A percentile compares a stretch with the other conserved stretches of the same genome.
phyloP scores from a whole-genome alignment of 2,329 filamentous ascomycete species.

The Aspergillus luchuensis region DNA sequence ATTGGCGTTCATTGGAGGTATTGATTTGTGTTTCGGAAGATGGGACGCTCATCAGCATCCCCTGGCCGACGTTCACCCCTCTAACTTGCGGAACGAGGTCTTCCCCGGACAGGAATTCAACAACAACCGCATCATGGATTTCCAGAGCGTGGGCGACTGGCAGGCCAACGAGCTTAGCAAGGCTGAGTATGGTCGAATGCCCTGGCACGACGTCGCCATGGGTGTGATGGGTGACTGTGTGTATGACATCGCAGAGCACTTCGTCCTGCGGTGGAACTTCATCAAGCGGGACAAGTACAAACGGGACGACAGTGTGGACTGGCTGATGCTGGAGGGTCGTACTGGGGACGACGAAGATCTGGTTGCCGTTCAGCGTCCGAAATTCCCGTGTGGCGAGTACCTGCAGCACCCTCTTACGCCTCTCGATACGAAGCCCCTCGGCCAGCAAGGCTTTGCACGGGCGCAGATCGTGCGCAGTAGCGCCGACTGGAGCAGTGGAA shows the following conservation, averaged over 20 bases:
- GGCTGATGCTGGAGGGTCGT: constrained; percentile 77
- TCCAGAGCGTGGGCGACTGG: constrained; percentile 88
- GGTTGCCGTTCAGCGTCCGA: constrained; percentile 82
- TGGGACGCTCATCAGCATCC: constrained; percentile 89
- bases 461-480: constrained; percentile 89
- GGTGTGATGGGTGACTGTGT: constrained; percentile 85
- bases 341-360: constrained; percentile 80
- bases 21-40: constrained; percentile 93
- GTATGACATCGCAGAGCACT: constrained; percentile 94
- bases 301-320: constrained; percentile 78
- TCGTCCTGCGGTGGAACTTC: constrained; percentile 94
- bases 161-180: constrained; percentile 91
- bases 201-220: constrained; percentile 97
- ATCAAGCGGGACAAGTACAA: constrained; percentile 98
- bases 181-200: constrained; percentile 90
- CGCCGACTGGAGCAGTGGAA: constrained; percentile 90
- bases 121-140: constrained; percentile 96
- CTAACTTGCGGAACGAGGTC: constrained; percentile 76
- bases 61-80: constrained; percentile 83
- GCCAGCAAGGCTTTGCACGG: constrained; percentile 71
- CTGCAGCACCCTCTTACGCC: constrained; percentile 75
- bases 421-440: constrained; percentile 64
- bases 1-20: constrained; percentile 86
- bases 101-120: constrained; percentile 98
- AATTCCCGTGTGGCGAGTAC: constrained; percentile 87